A percentile compares a stretch with the other conserved stretches of the same genome.
Evolutionary conservation across 2,329 filamentous ascomycete species (phyloP).

Genomic region (Emydomyces testavorans): DNA sequence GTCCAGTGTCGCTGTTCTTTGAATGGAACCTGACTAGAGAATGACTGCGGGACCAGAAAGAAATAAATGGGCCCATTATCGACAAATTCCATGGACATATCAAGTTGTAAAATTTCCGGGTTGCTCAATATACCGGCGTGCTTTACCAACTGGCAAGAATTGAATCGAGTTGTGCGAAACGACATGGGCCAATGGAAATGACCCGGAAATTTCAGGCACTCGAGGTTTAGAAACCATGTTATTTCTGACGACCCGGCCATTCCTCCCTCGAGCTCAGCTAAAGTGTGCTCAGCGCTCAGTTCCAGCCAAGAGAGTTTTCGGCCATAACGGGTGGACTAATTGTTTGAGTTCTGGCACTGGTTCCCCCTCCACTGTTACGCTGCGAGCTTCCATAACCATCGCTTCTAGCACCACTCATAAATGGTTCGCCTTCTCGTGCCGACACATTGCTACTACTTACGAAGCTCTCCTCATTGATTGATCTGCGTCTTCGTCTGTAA

Average conservation of each 20-base stretch:
- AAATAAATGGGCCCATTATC: background rate
- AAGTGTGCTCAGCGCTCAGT: constrained; percentile 43
- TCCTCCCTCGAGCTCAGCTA: background rate
- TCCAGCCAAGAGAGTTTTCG: constrained; percentile 93
- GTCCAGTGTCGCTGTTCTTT: background rate
- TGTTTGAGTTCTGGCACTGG: constrained; percentile 53
- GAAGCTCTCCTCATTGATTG: constrained; percentile 67
- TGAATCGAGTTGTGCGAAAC: background rate
- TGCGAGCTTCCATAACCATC: constrained; percentile 38
- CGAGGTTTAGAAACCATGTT: background rate
- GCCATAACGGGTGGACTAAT: constrained; percentile 86
- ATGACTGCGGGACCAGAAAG: background rate
- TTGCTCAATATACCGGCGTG: constrained; percentile 2
- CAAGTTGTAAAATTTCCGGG: background rate
- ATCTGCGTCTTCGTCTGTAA: constrained; percentile 74
- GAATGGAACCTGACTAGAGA: background rate
- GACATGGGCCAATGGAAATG: background rate
- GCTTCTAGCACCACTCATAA: constrained; percentile 57
- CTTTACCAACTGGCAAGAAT: background rate
- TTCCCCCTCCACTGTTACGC: constrained; percentile 56
- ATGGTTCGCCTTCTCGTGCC: constrained; percentile 33
- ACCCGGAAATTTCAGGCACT: background rate
- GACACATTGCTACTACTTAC: constrained; percentile 45
- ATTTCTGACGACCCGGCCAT: background rate
- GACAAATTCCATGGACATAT: background rate